Conservation (phyloP, 2,329 filamentous ascomycete genomes). For the Pseudogymnoascus sp. region DNA sequence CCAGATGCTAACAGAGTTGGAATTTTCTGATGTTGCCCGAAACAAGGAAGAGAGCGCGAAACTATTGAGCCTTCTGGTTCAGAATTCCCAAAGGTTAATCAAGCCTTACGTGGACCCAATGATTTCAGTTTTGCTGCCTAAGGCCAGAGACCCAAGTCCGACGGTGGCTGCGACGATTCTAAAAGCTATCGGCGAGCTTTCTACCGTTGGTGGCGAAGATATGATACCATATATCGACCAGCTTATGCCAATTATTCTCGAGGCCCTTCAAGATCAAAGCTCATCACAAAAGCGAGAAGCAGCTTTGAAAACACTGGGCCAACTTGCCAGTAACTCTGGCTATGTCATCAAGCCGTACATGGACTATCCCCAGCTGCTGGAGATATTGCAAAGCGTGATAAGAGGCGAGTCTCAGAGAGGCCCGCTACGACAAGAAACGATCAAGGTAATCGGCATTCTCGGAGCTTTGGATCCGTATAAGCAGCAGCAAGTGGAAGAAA, state of each 20-base stretch:
- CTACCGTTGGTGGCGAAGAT: constrained; percentile 85
- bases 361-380: constrained; percentile 88
- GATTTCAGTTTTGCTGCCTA: constrained; percentile 87
- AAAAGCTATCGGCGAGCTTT: constrained; percentile 87
- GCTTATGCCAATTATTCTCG: constrained; percentile 91
- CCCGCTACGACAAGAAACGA: constrained; percentile 81
- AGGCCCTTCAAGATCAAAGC: constrained; percentile 87
- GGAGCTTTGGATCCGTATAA: constrained; percentile 94
- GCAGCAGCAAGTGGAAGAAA: constrained; percentile 89
- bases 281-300: constrained; percentile 86
- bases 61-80: constrained; percentile 83
- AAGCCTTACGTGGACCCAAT: constrained; percentile 97
- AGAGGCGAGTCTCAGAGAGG: constrained; percentile 81
- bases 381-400: constrained; percentile 88
- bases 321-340: constrained; percentile 89
- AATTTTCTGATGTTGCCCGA: constrained; percentile 86
- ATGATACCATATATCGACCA: constrained; percentile 88
- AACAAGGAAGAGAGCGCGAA: constrained; percentile 97
- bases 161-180: constrained; percentile 92
- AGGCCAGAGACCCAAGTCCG: constrained; percentile 75
- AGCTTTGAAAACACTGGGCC: constrained; percentile 80
- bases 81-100: constrained; percentile 86
- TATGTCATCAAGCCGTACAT: constrained; percentile 96
- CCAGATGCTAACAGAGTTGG: constrained; percentile 90
- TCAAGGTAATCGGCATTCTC: constrained; percentile 91